These are phyloP conservation scores for Stevia rebaudiana DNA, from an alignment of 140 eudicot genomes.

Conservation along the genomic window DNA sequence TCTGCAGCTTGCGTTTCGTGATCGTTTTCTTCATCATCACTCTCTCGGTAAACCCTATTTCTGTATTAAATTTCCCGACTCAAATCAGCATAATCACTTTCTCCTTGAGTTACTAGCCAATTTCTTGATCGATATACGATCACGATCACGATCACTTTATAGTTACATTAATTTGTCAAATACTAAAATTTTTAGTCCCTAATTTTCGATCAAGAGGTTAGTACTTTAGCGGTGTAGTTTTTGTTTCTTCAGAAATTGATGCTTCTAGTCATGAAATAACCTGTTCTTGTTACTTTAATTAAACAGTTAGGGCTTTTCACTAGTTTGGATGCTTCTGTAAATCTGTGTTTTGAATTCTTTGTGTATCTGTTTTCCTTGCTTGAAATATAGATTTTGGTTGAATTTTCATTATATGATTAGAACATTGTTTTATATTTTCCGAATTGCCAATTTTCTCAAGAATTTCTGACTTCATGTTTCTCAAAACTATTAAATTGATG, in stretches of 20 bases:
- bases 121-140: slow-evolving; percentile 3
- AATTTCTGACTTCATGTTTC: not conserved
- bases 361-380: slow-evolving; percentile 3
- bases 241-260: not conserved
- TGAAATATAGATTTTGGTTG: not conserved
- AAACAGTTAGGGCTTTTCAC: slow-evolving; percentile 16
- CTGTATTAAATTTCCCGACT: slow-evolving; percentile 2
- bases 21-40: slow-evolving; percentile 1
- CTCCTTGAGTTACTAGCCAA: not conserved
- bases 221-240: not conserved
- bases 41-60: slow-evolving; percentile 5
- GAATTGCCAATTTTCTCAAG: not conserved
- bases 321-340: not conserved
- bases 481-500: not conserved
- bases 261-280: slow-evolving; percentile 1
- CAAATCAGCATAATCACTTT: not conserved
- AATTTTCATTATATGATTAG: not conserved
- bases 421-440: not conserved
- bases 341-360: not conserved
- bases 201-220: slow-evolving; percentile 12
- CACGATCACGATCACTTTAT: slow-evolving; percentile 6
- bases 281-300: not conserved
- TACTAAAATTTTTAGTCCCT: not conserved
- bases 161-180: not conserved
- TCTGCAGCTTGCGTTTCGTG: slow-evolving; percentile 4